Evolutionary conservation across 129 eudicot genomes (phyloP).

Genomic region (Chrysanthemum seticuspe): DNA sequence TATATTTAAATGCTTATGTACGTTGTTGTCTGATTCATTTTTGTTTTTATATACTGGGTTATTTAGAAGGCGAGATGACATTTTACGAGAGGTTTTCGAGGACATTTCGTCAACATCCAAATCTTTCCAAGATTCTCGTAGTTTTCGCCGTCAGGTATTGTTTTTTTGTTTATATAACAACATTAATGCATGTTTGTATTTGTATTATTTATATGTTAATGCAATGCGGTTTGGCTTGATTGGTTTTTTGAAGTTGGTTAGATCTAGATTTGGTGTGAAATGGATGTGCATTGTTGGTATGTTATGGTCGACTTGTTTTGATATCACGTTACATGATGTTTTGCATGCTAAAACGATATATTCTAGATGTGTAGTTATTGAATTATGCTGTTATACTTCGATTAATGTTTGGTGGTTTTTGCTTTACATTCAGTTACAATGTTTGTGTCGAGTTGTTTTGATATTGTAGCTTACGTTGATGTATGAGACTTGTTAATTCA

Average conservation of each 20-base stretch:
- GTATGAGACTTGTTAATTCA: neutral
- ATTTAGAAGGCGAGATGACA: neutral
- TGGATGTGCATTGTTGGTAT: neutral
- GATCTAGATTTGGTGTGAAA: neutral
- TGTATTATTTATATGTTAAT: neutral
- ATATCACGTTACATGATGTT: neutral
- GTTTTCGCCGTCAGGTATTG: neutral
- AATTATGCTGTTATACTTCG: neutral
- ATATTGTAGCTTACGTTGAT: neutral
- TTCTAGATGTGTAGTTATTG: neutral
- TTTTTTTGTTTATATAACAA: no score
- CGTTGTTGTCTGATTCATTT: neutral
- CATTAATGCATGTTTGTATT: no score
- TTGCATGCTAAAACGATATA: neutral
- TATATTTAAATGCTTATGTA: no score
- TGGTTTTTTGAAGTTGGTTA: neutral
- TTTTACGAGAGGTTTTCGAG: constrained; percentile 2
- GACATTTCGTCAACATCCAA: constrained; percentile 9
- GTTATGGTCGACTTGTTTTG: neutral
- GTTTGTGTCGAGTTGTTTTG: neutral
- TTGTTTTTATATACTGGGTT: neutral
- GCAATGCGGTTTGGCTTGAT: neutral
- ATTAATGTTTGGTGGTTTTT: neutral
- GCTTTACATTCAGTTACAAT: no score
- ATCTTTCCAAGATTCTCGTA: neutral